These are phyloP conservation scores for Quercus gilva DNA, from an alignment of 306 rosid genomes.

Conservation along the genomic window DNA sequence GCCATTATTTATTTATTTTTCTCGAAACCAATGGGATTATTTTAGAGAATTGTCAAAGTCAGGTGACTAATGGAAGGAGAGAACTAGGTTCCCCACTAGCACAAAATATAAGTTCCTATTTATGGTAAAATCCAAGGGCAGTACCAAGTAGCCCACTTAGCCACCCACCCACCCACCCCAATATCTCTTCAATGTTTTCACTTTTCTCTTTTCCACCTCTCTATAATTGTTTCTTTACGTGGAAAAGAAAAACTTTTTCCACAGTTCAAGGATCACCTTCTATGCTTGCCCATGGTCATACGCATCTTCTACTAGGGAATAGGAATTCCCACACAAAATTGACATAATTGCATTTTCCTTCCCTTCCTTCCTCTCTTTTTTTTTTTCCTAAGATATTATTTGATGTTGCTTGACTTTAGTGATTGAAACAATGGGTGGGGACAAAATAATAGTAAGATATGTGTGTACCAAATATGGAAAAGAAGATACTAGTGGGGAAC, in stretches of 20 bases:
- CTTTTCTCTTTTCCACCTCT: slow-evolving; percentile 31
- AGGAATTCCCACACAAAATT: slow-evolving; percentile 42
- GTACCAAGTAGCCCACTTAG: slow-evolving; percentile 27
- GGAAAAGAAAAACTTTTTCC: slow-evolving; percentile 74
- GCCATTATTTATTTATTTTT: background rate
- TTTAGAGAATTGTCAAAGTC: slow-evolving; percentile 6
- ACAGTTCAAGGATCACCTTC: slow-evolving; percentile 64
- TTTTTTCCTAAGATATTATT: slow-evolving; percentile 14
- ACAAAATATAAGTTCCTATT: slow-evolving; percentile 25
- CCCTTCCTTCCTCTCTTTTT: background rate
- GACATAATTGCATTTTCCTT: slow-evolving; percentile 17
- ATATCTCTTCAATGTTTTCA: slow-evolving; percentile 23
- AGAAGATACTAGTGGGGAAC: slow-evolving; percentile 24
- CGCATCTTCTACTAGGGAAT: slow-evolving; percentile 53
- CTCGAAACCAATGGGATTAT: background rate
- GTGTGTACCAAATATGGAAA: slow-evolving; percentile 36
- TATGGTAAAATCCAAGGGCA: slow-evolving; percentile 28
- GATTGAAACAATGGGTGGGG: slow-evolving; percentile 38
- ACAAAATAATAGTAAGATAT: slow-evolving; percentile 21
- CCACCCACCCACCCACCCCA: slow-evolving; percentile 31
- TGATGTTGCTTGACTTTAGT: slow-evolving; percentile 35
- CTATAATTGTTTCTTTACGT: slow-evolving; percentile 43
- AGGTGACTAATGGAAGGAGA: slow-evolving; percentile 23
- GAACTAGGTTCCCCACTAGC: slow-evolving; percentile 44
- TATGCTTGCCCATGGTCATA: slow-evolving; percentile 34